phyloP scores from a whole-genome alignment of 805 yeast genomes.

The Nakazawaea laoshanensis region DNA sequence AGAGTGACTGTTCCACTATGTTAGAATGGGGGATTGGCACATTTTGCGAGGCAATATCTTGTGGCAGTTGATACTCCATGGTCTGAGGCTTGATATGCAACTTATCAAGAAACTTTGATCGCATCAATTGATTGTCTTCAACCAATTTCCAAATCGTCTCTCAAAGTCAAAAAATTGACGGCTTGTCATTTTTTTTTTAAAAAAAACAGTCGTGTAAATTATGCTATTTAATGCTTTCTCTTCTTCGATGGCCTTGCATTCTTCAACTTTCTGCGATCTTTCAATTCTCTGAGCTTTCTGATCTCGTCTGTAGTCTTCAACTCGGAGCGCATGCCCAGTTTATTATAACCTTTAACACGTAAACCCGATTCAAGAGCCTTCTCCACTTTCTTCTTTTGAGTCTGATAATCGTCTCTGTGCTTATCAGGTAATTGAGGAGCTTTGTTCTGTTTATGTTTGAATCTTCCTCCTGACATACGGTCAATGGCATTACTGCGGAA shows the following conservation, averaged over 20 bases:
- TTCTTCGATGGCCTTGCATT: conserved; percentile 68
- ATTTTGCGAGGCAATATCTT: too few relatives aligned
- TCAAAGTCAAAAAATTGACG: background rate
- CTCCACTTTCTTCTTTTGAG: conserved; percentile 74
- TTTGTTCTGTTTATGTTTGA: conserved; percentile 62
- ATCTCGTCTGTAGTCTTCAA: conserved; percentile 65
- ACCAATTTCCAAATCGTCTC: too few relatives aligned
- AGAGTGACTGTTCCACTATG: conserved; percentile 9
- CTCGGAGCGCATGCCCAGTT: conserved; percentile 43
- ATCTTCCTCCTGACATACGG: conserved; percentile 36
- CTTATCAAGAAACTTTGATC: conserved; percentile 8
- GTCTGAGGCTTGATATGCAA: conserved; percentile 3
- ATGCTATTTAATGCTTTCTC: conserved; percentile 16
- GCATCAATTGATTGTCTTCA: conserved; percentile 4
- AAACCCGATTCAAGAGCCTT: conserved; percentile 74
- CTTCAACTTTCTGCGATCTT: conserved; percentile 74
- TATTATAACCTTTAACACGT: conserved; percentile 57
- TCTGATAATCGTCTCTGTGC: conserved; percentile 76
- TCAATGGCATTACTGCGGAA: conserved; percentile 20
- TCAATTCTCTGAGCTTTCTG: conserved; percentile 60
- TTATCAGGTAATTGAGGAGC: conserved; percentile 93
- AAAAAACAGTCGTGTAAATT: too few relatives aligned
- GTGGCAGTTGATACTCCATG: conserved; percentile 7
- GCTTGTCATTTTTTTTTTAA: too few relatives aligned
- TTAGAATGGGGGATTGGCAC: too few relatives aligned